Percentiles rank a stretch among this genome's conserved stretches.
Evolutionary conservation across 768 basidiomycete species (phyloP).

Genomic region (Lentinula sp.): DNA sequence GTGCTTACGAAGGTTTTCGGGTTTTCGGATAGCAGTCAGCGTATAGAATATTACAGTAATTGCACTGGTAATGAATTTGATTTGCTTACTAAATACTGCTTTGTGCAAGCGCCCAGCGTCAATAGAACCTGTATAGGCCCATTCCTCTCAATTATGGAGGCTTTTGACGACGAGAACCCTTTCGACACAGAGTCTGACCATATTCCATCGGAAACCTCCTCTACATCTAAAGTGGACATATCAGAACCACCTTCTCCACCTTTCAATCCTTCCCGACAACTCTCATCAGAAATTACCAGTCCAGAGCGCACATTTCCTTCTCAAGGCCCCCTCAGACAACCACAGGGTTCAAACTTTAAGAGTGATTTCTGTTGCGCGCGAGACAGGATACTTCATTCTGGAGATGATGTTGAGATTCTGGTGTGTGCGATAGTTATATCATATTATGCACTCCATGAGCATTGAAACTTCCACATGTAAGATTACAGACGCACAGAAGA

Average conservation of each 20-base stretch:
- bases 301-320: conserved; percentile 43
- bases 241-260: conserved; percentile 60
- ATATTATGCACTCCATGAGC: neutral
- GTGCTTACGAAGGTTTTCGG: conserved; percentile 34
- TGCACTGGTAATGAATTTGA: too few species aligned
- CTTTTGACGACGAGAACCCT: conserved; percentile 63
- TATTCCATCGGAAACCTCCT: conserved; percentile 46
- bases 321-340: conserved; percentile 46
- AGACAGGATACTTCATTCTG: conserved; percentile 74
- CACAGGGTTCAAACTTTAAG: conserved; percentile 48
- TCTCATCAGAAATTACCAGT: conserved; percentile 41
- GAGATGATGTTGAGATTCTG: conserved; percentile 76
- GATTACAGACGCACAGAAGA: conserved; percentile 97
- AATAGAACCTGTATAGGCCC: neutral
- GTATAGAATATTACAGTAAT: too few species aligned
- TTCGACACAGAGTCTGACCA: conserved; percentile 44
- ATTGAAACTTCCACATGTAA: conserved; percentile 22
- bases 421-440: conserved; percentile 32
- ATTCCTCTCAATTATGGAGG: conserved; percentile 25
- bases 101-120: neutral
- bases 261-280: conserved; percentile 32
- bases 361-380: conserved; percentile 73
- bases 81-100: neutral
- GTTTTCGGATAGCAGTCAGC: conserved; percentile 45
- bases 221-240: conserved; percentile 45